Evolutionary conservation across 129 eudicot genomes (phyloP).

Genomic region (Rutidosis leptorrhynchoides): DNA sequence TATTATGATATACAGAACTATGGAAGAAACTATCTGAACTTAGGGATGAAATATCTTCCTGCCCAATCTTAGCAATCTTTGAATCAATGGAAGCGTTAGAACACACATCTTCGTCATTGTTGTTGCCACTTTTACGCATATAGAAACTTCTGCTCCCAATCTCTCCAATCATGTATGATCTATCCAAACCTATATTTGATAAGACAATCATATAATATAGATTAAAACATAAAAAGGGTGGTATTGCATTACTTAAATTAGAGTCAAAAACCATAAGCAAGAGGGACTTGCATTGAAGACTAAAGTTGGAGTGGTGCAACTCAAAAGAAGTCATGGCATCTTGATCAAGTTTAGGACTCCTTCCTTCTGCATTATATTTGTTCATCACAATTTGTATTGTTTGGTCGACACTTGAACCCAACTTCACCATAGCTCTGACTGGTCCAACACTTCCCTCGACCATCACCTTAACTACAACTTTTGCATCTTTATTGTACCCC

Average conservation of each 20-base stretch:
- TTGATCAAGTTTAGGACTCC: conserved; percentile 57
- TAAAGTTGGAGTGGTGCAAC: conserved; percentile 66
- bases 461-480: conserved; percentile 74
- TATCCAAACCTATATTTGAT: conserved; percentile 51
- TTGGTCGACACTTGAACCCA: conserved; percentile 78
- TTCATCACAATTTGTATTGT: conserved; percentile 59
- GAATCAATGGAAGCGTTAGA: conserved; percentile 9
- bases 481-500: conserved; percentile 59
- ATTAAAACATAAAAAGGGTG: neutral
- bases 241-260: neutral
- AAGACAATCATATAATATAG: neutral
- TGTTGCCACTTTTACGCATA: conserved; percentile 48
- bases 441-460: conserved; percentile 90
- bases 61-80: conserved; percentile 13
- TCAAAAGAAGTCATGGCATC: conserved; percentile 47
- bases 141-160: conserved; percentile 76
- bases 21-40: conserved; percentile 21
- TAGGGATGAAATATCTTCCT: conserved; percentile 18
- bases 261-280: neutral
- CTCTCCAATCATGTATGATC: conserved; percentile 62
- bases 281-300: conserved; percentile 53
- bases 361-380: conserved; percentile 61
- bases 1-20: conserved; percentile 24
- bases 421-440: conserved; percentile 58
- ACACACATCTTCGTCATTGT: conserved; percentile 6